A percentile compares a stretch with the other conserved stretches of the same genome.
phyloP scores from a whole-genome alignment of 371 early-diverging fungal genomes.

The Mortierella sp. region DNA sequence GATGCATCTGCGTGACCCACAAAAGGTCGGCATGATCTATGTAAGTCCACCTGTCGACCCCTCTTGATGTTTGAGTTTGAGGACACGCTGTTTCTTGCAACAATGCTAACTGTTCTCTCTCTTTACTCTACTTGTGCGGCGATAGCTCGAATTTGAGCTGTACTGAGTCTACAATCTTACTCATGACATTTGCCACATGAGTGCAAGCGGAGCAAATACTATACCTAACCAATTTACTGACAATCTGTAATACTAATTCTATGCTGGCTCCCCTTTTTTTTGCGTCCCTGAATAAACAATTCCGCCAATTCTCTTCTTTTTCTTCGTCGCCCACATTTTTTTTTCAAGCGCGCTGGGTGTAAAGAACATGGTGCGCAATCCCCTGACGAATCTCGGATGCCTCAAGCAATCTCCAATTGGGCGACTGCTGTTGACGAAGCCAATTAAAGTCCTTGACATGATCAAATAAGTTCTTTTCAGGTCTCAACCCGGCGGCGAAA shows the following conservation, averaged over 20 bases:
- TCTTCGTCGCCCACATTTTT: neutral
- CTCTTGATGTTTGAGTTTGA: neutral
- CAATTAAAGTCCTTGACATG: slow-evolving; percentile 90
- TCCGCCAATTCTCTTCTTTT: neutral
- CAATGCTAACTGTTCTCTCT: neutral
- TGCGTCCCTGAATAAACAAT: slow-evolving; percentile 7
- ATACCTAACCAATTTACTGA: slow-evolving; percentile 6
- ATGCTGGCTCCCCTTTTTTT: neutral
- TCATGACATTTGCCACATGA: neutral
- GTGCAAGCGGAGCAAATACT: slow-evolving; percentile 8
- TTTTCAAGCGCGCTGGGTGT: neutral
- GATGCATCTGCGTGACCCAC: slow-evolving; percentile 55
- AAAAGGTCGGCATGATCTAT: slow-evolving; percentile 56
- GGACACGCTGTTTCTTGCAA: neutral
- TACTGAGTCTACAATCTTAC: slow-evolving; percentile 9
- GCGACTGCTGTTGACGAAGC: slow-evolving; percentile 82
- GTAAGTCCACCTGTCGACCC: slow-evolving; percentile 22
- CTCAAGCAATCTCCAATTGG: slow-evolving; percentile 74
- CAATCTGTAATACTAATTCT: neutral
- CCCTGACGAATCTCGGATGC: slow-evolving; percentile 22
- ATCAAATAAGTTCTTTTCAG: slow-evolving; percentile 64
- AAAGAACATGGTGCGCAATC: slow-evolving; percentile 18
- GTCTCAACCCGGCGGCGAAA: slow-evolving; percentile 45
- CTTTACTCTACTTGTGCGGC: neutral
- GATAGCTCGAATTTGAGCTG: slow-evolving; percentile 47